Base-by-base conservation (phyloP, 257 asterid species). In the Jacaranda copaia region DNA sequence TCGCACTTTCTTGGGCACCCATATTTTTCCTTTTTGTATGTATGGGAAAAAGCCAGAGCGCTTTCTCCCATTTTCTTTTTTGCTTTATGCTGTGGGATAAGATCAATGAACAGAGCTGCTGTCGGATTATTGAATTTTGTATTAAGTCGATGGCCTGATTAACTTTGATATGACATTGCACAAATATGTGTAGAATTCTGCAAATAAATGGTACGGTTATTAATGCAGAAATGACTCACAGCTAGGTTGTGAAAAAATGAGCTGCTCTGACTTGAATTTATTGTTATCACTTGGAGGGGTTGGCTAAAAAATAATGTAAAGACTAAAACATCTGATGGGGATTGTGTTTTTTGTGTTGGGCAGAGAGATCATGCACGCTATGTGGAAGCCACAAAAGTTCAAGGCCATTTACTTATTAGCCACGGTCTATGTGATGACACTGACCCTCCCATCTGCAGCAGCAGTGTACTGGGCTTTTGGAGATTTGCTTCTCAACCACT, bases 311-410 rank as follows among this genome's bases (percentile, higher is more conserved):
- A 4, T 5, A 46, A 11, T 46, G 53, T 48, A 48, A 12, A 3
- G 1, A 11, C 15, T 48, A 4, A 48, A 48, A 25, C 0, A 48
- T 8, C 8, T 48, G 53, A 48, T 48, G 53, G 11, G 3, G 12
- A 55, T 13, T 53, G 15, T 55, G 36, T n/a, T 39, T 35, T 45
- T 43, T 73, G 18, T 81, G 49, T 77, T 79, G 81, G 66, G 81
- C 98, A 94, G 98, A 76, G 99, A 94, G 86, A 85, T 94, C 56
- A 94, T 94, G 98, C 97, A 94, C 70, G 99, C 99, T 0, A 94
- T 94, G 99, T 94, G 98, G 98, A 94, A 92, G 91, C 99, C 99
- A 32, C 96, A 94, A 48, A 92, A 91, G 72, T 92, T 94, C 84
- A 92, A 94, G 87, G 92, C 98, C 70, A 92, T 91, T 0, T 94